Percentiles rank a stretch among this genome's conserved stretches.
These are phyloP conservation scores for Lindgomyces ingoldianus DNA, from an alignment of 495 filamentous ascomycete genomes.

Conservation along the genomic window DNA sequence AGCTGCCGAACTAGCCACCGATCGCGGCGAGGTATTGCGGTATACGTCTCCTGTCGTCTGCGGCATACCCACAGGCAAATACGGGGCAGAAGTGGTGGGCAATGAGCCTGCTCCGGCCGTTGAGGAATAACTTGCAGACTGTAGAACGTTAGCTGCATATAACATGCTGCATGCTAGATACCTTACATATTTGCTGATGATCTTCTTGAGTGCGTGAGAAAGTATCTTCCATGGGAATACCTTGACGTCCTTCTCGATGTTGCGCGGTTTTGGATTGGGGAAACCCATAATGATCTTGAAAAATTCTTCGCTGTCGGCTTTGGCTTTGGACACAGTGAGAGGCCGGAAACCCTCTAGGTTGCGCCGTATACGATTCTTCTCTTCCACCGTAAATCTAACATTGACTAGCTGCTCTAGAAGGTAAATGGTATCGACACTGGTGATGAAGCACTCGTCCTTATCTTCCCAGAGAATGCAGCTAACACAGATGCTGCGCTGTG, in stretches of 20 bases:
- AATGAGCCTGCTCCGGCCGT: conserved; percentile 48
- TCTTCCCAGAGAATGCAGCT: conserved; percentile 75
- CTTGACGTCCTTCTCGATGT: conserved; percentile 99
- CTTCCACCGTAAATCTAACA: conserved; percentile 83
- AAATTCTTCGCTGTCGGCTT: conserved; percentile 88
- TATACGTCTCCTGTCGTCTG: conserved; percentile 13
- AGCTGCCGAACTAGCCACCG: conserved; percentile 28
- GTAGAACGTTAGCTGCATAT: conserved; percentile 12
- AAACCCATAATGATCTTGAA: conserved; percentile 99
- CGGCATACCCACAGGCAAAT: conserved; percentile 24
- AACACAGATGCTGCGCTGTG: conserved; percentile 46
- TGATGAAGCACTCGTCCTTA: conserved; percentile 84
- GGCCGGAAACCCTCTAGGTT: conserved; percentile 93
- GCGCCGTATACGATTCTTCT: conserved; percentile 95
- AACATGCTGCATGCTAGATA: background rate
- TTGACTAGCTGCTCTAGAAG: conserved; percentile 86
- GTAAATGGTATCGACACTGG: conserved; percentile 93
- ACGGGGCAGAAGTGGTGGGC: conserved; percentile 27
- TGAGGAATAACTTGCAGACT: conserved; percentile 47
- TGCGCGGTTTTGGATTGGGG: conserved; percentile 87
- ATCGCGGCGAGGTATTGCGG: conserved; percentile 34
- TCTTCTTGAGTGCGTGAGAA: conserved; percentile 83
- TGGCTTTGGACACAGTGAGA: conserved; percentile 86
- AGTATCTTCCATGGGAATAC: conserved; percentile 94
- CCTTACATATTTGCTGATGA: conserved; percentile 95